These are phyloP conservation scores for Mercurialis annua DNA, from an alignment of 345 rosid species.

Conservation along the genomic window DNA sequence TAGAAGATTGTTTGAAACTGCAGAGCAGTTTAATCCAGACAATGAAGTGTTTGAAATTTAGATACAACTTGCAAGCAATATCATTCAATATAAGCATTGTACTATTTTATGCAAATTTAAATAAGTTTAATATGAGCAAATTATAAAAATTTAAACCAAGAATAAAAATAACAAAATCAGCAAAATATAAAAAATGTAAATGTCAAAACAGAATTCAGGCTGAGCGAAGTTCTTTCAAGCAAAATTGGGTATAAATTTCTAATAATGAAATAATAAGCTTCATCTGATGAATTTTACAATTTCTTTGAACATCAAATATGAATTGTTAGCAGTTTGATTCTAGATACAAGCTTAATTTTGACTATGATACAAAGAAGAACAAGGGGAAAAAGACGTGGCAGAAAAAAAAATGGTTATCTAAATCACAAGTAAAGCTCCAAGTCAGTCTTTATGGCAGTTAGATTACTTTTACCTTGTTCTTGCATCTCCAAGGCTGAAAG, in stretches of 20 bases:
- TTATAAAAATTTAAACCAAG: no score
- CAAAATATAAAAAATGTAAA: no score
- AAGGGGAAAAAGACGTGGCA: not conserved
- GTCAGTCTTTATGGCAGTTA: conserved; percentile 16
- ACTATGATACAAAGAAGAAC: conserved; percentile 11
- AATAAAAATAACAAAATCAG: no score
- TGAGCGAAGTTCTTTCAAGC: not conserved
- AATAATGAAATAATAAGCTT: not conserved
- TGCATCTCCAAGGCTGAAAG: not conserved
- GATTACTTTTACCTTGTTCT: conserved; percentile 3
- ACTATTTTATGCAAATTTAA: no score
- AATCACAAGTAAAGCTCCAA: not conserved
- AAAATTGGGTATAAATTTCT: not conserved
- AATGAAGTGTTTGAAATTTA: no score
- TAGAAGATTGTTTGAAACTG: no score
- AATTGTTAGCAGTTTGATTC: not conserved
- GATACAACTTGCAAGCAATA: no score
- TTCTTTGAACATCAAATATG: conserved; percentile 1
- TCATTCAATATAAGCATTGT: no score
- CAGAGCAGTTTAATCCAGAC: no score
- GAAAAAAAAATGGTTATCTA: not conserved
- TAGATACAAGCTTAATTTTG: not conserved
- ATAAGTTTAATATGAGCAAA: no score
- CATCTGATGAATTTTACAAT: not conserved
- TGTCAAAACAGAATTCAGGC: no score